A percentile compares a stretch with the other conserved stretches of the same genome.
Evolutionary conservation across 768 basidiomycete species (phyloP).

Genomic region (Leccinum fibrillosum): DNA sequence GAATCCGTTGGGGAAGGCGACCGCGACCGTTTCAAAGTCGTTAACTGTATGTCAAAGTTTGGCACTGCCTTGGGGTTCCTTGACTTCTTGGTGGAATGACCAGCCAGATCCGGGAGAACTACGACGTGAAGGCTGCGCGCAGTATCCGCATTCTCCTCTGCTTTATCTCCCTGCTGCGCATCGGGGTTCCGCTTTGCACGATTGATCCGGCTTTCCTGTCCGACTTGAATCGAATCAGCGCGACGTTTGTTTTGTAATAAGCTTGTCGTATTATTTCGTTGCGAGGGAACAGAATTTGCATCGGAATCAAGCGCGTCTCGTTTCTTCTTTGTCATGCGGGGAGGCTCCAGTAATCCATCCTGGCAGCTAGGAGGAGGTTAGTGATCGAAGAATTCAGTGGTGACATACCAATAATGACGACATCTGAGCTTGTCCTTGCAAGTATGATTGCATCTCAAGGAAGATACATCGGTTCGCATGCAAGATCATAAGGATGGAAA

Average conservation of each 20-base stretch:
- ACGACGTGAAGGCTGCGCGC: conserved; percentile 35
- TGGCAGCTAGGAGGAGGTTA: conserved; percentile 54
- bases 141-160: conserved; percentile 44
- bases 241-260: neutral
- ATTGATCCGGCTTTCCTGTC: conserved; percentile 24
- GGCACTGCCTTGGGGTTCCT: conserved; percentile 27
- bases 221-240: neutral
- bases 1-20: conserved; percentile 14
- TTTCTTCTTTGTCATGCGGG: conserved; percentile 31
- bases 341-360: conserved; percentile 60
- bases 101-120: conserved; percentile 43
- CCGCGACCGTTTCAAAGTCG: conserved; percentile 25
- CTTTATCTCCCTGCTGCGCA: conserved; percentile 39
- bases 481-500: neutral
- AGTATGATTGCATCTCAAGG: conserved; percentile 66
- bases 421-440: conserved; percentile 79
- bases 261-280: conserved; percentile 5
- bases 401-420: conserved; percentile 63
- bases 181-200: conserved; percentile 20
- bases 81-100: conserved; percentile 3
- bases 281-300: neutral
- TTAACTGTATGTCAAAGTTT: conserved; percentile 51
- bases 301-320: conserved; percentile 19
- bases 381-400: conserved; percentile 1
- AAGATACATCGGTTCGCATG: neutral